Evolutionary conservation across 1,139 yeast genomes (phyloP), one percentile per base, ranked within the genome.

Genomic region (Magnusiomyces sp.): DNA sequence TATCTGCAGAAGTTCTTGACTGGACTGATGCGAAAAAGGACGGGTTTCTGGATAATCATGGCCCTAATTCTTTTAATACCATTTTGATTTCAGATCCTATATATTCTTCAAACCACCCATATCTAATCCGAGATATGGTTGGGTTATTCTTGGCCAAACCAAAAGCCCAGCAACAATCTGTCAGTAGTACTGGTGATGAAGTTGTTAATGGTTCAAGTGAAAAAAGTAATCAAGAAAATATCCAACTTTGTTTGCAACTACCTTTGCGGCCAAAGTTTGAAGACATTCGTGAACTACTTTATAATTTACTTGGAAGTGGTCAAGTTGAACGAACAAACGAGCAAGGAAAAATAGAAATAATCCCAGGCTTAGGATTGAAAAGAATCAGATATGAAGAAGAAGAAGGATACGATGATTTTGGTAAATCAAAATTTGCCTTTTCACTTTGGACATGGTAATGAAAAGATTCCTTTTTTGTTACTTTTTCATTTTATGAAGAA

Each of bases 401-500:
- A 55, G 68, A 72, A 11, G 97, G 97, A 0, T 70, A 69, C 50
- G 97, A 92, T 60, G 97, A 92, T 62, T 92, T 89, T 71, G 97
- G 97, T 0, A 75, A 73, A 39, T 81, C 80, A 57, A 63, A 71
- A 41, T 89, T 81, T 61, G 62, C 60, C 5, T 66, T 60, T 57
- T 57, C 65, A 2, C 37, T 62, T 23, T 68, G 70, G 69, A 46
- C 44, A 38, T 55, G 57, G 64, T 20, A 42, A 43, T 38, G 33
- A 17, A 37, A 37, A 37, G n/a, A 4, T 3, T 37, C 2, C 11
- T 11, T n/a, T 37, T 13, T 14, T 34, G n/a, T 34, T 32, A 32
- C 11, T 32, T 32, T 34, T 34, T 9, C 10, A 27, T 38, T 17
- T 38, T 17, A 13, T 17, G 14, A 10, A 19, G 23, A 38, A n/a